Conservation (phyloP, 306 rosid species). For the Acacia confusa region DNA sequence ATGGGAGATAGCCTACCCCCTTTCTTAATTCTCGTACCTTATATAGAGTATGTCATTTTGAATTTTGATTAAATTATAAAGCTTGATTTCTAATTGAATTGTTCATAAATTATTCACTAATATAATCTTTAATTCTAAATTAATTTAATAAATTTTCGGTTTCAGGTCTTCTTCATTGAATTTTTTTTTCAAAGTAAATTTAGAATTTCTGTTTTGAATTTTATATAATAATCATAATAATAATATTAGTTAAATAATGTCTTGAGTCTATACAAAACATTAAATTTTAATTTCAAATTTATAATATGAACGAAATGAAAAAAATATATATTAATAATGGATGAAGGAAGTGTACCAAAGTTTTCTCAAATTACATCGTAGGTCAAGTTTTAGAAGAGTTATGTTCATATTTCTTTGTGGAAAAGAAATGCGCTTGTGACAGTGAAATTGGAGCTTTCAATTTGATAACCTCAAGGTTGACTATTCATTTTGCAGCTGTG, state of each 20-base stretch:
- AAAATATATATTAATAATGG: no score
- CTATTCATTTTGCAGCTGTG: background rate
- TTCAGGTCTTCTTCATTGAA: background rate
- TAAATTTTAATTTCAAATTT: no score
- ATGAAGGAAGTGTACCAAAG: background rate
- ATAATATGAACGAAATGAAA: background rate
- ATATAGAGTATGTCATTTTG: background rate
- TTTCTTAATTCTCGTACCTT: background rate
- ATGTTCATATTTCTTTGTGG: background rate
- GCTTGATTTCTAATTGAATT: no score
- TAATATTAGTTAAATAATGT: no score
- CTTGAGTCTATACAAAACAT: no score
- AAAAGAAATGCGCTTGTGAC: background rate
- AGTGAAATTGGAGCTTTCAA: background rate
- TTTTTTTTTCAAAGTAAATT: no score
- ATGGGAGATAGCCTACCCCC: background rate
- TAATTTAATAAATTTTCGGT: no score
- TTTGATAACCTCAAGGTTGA: background rate
- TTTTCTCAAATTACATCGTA: background rate
- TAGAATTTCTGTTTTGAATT: no score
- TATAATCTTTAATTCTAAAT: no score
- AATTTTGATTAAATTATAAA: no score
- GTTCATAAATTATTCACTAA: no score
- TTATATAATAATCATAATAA: no score
- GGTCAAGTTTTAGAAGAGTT: background rate